Base-by-base conservation (phyloP, 2,329 filamentous ascomycete genomes). In the Beauveria australis region DNA sequence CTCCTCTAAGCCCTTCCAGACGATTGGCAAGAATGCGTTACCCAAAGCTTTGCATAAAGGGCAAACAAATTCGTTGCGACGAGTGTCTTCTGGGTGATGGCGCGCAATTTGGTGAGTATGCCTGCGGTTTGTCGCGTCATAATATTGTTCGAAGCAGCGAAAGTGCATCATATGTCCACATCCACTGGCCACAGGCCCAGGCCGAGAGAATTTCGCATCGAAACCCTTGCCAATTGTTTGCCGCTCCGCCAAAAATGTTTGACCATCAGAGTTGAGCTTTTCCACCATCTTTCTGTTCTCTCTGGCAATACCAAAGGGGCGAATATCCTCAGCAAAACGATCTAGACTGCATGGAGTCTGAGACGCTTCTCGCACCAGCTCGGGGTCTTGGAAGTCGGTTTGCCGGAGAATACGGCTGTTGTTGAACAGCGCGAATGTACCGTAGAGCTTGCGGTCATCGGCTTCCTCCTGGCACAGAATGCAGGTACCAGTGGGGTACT, bases 111-210 rank as follows among this genome's bases (percentile, higher is more conserved):
- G 94, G 68, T 94, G 91, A 22, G 84, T 84, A 70, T 99, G 95
- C 44, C 94, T 85, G 63, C 92, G 83, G 58, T 87, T 81, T 0
- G 91, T 96, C 4, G 93, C 91, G 51, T 89, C 85, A 65, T 91
- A 89, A 70, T 97, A 99, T 46, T 89, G 84, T 68, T 97, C 92
- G 70, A 99, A 99, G 75, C 94, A 99, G 66, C 84, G 86, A 72
- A 90, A 97, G 73, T 99, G 94, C 94, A 99, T 99, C 69, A 99
- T 95, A 72, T 99, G 94, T 3, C 94, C 94, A 73, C 94, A 99
- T 10, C 93, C 91, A 41, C 89, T 90, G 12, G 92, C 90, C 1
- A 97, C 88, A 0, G 93, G 89, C 0, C 92, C 94, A 19, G 83
- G 79, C 30, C 82, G 80, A 40, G 85, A 85, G 46, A 85, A 80